Evolutionary conservation across 139 green algal species (phyloP), one percentile per base, ranked within the genome.

Genomic region (Chlorella sp.): DNA sequence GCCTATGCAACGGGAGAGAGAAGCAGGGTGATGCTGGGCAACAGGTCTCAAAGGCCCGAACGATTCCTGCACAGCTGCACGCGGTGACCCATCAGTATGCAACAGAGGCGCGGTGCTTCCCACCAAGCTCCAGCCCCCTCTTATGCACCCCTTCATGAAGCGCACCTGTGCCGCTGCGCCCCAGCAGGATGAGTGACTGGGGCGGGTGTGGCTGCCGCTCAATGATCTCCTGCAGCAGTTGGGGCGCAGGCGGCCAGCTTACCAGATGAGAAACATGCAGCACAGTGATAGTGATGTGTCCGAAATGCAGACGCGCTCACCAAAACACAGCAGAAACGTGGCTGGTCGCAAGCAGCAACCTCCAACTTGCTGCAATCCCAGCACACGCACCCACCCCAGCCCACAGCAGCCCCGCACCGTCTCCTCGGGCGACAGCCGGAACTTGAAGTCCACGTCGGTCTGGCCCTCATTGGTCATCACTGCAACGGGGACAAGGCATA

Each of bases 121-220:
- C 15, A 6, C 3, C 38, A 36, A 3, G 39, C 34, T 15, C 70
- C 13, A 12, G 38, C 39, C 39, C 32, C 32, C 15, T 16, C 39
- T 9, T 18, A 39, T 32, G 21, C 71, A 5, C 1, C 23, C 13
- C 38, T 36, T n/a, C n/a, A n/a, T n/a, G n/a, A n/a, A n/a, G n/a
- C 32, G 30, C 76, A 83, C 76, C 76, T 4, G 93, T 96, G 81
- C 93, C 93, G 47, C 81, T 91, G 44, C 94, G 85, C 13, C 94
- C 94, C 57, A 96, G 87, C 70, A 97, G 90, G 67, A 96, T 91
- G 78, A 96, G 92, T 13, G 79, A 89, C 38, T 73, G 79, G 9
- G 90, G 91, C 3, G 90, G 89, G 12, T 88, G 62, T 0, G 89
- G 88, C 3, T 76, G 39, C 20, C 83, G 80, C 57, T 92, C 89